Conservation (phyloP, 129 eudicot species). For the Heracleum sosnowskyi region DNA sequence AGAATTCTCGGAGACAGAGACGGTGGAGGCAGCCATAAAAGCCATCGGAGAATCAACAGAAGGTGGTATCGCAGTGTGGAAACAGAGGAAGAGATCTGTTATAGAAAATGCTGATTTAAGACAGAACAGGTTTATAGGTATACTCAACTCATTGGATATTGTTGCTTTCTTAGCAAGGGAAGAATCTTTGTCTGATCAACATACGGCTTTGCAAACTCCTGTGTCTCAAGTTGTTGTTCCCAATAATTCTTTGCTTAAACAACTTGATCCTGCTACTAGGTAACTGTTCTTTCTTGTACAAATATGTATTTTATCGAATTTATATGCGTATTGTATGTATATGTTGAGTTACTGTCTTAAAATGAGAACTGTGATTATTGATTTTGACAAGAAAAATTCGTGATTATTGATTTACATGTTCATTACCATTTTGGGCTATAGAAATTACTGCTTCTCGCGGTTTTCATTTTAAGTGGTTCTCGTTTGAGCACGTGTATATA, state of each 20-base stretch:
- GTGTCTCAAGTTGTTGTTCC: conserved; percentile 72
- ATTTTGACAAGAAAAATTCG: too few species aligned
- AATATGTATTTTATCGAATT: too few species aligned
- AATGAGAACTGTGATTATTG: too few species aligned
- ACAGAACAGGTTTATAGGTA: conserved; percentile 83
- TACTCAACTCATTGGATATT: conserved; percentile 70
- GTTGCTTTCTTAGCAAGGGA: conserved; percentile 74
- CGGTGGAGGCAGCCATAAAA: conserved; percentile 76
- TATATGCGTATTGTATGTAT: not conserved
- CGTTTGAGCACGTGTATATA: not conserved
- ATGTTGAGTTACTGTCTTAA: too few species aligned
- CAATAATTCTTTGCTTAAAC: conserved; percentile 50
- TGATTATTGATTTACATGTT: too few species aligned
- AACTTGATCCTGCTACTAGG: conserved; percentile 98
- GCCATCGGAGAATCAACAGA: conserved; percentile 81
- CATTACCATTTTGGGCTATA: too few species aligned
- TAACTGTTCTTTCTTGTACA: conserved; percentile 20
- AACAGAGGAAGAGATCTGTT: conserved; percentile 26
- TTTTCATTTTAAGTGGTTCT: too few species aligned
- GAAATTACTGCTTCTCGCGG: too few species aligned
- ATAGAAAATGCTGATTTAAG: conserved; percentile 65
- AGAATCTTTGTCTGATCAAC: conserved; percentile 70
- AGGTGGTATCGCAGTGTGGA: conserved; percentile 82
- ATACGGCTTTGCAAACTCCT: conserved; percentile 70
- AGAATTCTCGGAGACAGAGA: conserved; percentile 70